Percentiles rank a stretch among this genome's conserved stretches.
These are phyloP conservation scores for Paxillus involutus DNA, from an alignment of 768 basidiomycete species.

Conservation along the genomic window DNA sequence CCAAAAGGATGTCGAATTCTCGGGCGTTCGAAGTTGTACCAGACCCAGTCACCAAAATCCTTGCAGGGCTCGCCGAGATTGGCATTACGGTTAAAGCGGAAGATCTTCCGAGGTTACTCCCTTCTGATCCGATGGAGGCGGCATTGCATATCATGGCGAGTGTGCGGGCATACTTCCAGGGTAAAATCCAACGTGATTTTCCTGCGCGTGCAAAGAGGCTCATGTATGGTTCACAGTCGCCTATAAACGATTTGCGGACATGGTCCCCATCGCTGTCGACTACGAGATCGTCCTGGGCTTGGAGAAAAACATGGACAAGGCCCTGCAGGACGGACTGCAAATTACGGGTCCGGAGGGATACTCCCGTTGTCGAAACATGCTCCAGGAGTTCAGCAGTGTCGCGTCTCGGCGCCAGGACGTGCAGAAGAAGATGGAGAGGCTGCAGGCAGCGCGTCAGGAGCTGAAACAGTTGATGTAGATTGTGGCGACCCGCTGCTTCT, in stretches of 20 bases:
- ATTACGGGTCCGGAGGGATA: constrained; percentile 48
- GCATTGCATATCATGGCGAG: constrained; percentile 69
- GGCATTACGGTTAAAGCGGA: constrained; percentile 35
- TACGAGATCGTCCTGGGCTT: constrained; percentile 44
- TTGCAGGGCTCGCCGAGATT: constrained; percentile 10
- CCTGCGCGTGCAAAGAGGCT: background rate
- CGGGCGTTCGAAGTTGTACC: no score
- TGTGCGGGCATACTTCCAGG: constrained; percentile 75
- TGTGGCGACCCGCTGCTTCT: no score
- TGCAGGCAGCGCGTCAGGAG: constrained; percentile 46
- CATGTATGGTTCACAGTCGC: constrained; percentile 34
- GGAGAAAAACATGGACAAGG: constrained; percentile 43
- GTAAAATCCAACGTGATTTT: constrained; percentile 31
- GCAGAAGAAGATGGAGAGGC: constrained; percentile 48
- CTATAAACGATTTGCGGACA: constrained; percentile 46
- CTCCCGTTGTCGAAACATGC: constrained; percentile 47
- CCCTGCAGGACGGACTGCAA: constrained; percentile 48
- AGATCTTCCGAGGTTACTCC: constrained; percentile 51
- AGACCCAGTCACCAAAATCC: constrained; percentile 31
- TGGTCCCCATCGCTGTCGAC: constrained; percentile 44
- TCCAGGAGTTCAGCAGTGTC: constrained; percentile 49
- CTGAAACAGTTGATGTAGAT: constrained; percentile 20
- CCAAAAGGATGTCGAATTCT: no score
- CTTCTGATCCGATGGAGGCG: constrained; percentile 50
- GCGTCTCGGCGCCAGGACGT: constrained; percentile 48